These are phyloP conservation scores for Dalbergia cultrata DNA, from an alignment of 306 rosid species.

Conservation along the genomic window DNA sequence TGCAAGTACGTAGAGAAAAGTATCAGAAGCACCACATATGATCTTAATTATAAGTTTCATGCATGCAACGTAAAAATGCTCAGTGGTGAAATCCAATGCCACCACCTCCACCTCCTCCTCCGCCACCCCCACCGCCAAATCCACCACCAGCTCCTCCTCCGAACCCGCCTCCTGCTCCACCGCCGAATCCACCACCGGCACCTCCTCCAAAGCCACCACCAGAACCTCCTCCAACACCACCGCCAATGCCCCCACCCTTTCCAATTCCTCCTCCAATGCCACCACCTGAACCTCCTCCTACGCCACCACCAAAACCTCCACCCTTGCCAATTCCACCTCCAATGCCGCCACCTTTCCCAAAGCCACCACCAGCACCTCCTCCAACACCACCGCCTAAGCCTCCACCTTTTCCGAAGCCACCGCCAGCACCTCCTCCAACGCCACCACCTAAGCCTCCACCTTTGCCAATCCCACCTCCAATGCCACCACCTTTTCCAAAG, in stretches of 20 bases:
- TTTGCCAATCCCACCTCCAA: slow-evolving; percentile 38
- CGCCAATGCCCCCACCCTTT: slow-evolving; percentile 50
- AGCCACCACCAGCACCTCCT: slow-evolving; percentile 43
- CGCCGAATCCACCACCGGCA: slow-evolving; percentile 53
- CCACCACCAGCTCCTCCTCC: slow-evolving; percentile 48
- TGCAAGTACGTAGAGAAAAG: neutral
- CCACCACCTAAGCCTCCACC: slow-evolving; percentile 29
- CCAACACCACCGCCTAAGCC: slow-evolving; percentile 29
- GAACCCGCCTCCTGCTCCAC: slow-evolving; percentile 45
- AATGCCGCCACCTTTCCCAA: slow-evolving; percentile 45
- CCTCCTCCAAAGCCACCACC: slow-evolving; percentile 47
- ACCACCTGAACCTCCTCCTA: slow-evolving; percentile 43
- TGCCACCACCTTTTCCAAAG: slow-evolving; percentile 50
- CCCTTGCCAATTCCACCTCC: slow-evolving; percentile 53
- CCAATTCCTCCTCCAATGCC: slow-evolving; percentile 54
- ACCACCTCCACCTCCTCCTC: neutral
- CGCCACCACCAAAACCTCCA: slow-evolving; percentile 44
- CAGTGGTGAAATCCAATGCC: slow-evolving; percentile 65
- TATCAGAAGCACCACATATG: neutral
- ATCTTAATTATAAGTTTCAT: neutral
- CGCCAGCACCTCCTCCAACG: neutral
- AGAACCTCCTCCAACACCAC: slow-evolving; percentile 51
- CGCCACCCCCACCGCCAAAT: slow-evolving; percentile 7
- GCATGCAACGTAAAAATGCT: slow-evolving; percentile 41
- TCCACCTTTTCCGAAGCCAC: too few species aligned